Base-by-base conservation (phyloP, 78 protist species). In the Speleostelium caveatum region DNA sequence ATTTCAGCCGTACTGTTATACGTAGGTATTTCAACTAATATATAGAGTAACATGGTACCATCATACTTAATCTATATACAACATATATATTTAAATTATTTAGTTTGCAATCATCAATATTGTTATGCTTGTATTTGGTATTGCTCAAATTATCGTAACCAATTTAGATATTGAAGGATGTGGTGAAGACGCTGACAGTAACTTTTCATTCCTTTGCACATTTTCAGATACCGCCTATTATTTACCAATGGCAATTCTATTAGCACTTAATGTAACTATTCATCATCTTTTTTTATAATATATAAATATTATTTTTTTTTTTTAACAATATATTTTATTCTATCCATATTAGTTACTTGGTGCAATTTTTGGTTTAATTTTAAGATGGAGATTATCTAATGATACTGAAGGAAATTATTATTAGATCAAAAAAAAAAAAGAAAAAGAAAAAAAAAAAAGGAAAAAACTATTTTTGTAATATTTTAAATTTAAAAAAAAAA, bases 81-180 rank as follows among this genome's bases (percentile, higher is more conserved):
- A n/a, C 7, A 33, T 16, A 32, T 36, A 55, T 38, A 36, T 76
- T 22, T 33, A 32, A 49, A 16, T 30, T 33, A 6, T 24, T n/a
- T 59, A 80, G 91, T 83, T 83, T 60, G 77, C 91, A 68, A 41
- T 83, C 41, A 53, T 69, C 7, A 83, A 39, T 51, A 69, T 83
- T 38, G 55, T 83, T 8, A 83, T 83, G 91, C 59, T 83, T 17
- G 30, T 60, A 41, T 83, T 83, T 83, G 91, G 79, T 22, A 59
- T 83, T 41, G 91, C 79, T 7, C 91, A 83, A 59, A 83, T 83
- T 60, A 83, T 83, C 30, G 79, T 83, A 17, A 83, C 91, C 24
- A 39, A 58, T 58, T 42, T 75, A 21, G 62, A 60, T 10, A 21
- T 83, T 12, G 63, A 63, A n/a, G 73, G 53, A 60, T 83, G 91